phyloP scores from a whole-genome alignment of 768 basidiomycete species.

The Lactarius pseudohatsudake region DNA sequence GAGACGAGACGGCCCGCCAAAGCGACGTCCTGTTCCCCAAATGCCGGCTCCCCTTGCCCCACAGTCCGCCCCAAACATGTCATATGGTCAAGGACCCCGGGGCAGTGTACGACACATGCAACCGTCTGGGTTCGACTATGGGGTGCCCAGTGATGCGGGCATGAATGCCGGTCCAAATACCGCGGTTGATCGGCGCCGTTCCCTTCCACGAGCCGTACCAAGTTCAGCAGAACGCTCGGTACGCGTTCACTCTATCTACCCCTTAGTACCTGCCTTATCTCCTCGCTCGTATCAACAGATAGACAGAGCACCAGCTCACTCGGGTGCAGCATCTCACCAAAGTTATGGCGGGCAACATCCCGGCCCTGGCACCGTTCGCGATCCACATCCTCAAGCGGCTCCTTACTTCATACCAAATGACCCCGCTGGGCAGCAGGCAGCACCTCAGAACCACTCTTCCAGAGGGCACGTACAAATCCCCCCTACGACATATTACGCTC shows the following conservation, averaged over 20 bases:
- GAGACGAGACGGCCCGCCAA: constrained; percentile 16
- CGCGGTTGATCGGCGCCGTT: not conserved
- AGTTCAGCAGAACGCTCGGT: constrained; percentile 5
- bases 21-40: constrained; percentile 13
- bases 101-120: not conserved
- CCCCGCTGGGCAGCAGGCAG: constrained; percentile 2
- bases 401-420: not conserved
- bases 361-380: not conserved
- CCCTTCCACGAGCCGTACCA: constrained; percentile 3
- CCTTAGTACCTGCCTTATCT: not conserved
- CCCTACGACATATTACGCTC: constrained; percentile 14
- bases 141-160: not conserved
- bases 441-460: constrained; percentile 3
- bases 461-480: constrained; percentile 16
- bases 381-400: not conserved
- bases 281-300: not conserved
- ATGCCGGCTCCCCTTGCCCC: constrained; percentile 25
- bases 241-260: not conserved
- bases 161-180: not conserved
- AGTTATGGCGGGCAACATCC: constrained; percentile 5
- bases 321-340: not conserved
- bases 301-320: not conserved
- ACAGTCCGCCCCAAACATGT: not conserved
- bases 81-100: not conserved
- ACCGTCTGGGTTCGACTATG: constrained; percentile 9